Conservation (phyloP, 108 stramenopile species). For the Nannochloropsis gaditana region DNA sequence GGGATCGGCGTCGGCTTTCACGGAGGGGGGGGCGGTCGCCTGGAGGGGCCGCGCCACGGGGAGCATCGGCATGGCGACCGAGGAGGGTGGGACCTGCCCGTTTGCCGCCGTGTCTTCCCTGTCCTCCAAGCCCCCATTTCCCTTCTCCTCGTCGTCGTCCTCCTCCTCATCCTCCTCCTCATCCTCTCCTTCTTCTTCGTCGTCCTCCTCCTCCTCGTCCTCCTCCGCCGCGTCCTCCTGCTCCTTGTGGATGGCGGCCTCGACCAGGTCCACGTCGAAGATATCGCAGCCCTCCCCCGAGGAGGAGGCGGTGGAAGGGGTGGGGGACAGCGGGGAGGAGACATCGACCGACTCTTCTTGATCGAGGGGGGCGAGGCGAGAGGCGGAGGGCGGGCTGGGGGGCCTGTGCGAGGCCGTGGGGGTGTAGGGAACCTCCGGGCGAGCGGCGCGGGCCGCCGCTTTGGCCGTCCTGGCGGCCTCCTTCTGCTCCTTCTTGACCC, state of each 20-base stretch:
- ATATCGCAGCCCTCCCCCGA: not conserved
- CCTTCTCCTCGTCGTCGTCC: not conserved
- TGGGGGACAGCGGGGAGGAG: not conserved
- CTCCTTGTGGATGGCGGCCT: not conserved
- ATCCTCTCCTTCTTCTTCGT: not conserved
- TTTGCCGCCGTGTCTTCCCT: not conserved
- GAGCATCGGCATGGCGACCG: not conserved
- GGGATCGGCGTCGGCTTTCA: not conserved
- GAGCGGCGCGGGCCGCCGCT: not conserved
- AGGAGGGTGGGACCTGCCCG: not conserved
- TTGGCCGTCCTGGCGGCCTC: not conserved
- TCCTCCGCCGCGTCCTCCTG: not conserved
- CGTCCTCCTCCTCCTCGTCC: not conserved
- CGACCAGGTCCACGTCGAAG: not conserved
- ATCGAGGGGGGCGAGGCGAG: not conserved
- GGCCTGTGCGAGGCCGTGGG: not conserved
- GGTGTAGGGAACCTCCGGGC: not conserved
- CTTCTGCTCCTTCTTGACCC: not conserved
- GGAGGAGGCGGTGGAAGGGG: not conserved
- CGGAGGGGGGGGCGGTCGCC: not conserved
- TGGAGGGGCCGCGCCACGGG: not conserved
- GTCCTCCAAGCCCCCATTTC: not conserved
- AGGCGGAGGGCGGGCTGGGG: not conserved
- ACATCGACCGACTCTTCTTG: not conserved
- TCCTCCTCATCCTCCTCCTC: not conserved